Evolutionary conservation across 2,329 filamentous ascomycete genomes (phyloP).

Genomic region (Epichloe uncinata): DNA sequence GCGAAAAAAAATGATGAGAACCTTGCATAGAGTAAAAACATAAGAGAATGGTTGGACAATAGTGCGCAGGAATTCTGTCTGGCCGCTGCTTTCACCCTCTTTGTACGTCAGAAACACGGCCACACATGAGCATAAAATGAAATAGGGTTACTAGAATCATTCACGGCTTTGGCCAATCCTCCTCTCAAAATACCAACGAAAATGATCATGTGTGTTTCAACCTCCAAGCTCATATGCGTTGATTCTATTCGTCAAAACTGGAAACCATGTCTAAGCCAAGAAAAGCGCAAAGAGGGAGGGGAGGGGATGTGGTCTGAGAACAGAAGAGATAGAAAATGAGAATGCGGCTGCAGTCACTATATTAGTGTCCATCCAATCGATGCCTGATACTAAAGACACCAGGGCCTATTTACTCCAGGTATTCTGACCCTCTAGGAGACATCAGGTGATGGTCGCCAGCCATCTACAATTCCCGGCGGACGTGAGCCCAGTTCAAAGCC

Average conservation of each 20-base stretch:
- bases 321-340: not conserved
- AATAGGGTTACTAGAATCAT: not conserved
- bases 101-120: not conserved
- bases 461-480: constrained; percentile 7
- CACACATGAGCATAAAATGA: not conserved
- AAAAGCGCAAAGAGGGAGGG: not conserved
- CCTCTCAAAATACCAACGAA: not conserved
- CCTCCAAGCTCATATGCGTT: not conserved
- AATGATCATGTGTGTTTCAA: not conserved
- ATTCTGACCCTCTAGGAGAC: constrained; percentile 4
- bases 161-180: not conserved
- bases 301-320: not conserved
- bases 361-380: not conserved
- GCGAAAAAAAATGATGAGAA: too few species aligned
- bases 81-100: not conserved
- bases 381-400: not conserved
- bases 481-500: constrained; percentile 10
- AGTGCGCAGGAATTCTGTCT: not conserved
- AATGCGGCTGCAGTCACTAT: not conserved
- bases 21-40: too few species aligned
- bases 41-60: not conserved
- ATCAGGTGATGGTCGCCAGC: constrained; percentile 8
- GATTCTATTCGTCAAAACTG: constrained; percentile 1
- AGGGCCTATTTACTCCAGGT: not conserved
- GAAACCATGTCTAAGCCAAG: constrained; percentile 4